A percentile compares a stretch with the other conserved stretches of the same genome.
phyloP scores from a whole-genome alignment of 805 yeast genomes.

The Candida boidinii region DNA sequence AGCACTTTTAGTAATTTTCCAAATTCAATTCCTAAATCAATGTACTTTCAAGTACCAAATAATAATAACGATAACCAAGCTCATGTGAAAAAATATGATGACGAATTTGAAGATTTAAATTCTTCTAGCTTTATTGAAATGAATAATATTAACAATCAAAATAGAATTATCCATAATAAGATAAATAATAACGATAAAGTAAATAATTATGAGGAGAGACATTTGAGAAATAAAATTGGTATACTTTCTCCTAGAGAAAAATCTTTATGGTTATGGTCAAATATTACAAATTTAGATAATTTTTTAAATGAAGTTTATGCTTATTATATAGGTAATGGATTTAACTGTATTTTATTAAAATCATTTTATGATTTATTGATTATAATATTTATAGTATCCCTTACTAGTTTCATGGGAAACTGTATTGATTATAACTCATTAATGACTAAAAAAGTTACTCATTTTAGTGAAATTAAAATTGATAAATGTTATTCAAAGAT shows the following conservation, averaged over 20 bases:
- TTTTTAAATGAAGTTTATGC: conserved; percentile 77
- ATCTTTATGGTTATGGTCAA: conserved; percentile 95
- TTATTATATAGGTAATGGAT: conserved; percentile 82
- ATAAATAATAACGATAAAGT: not conserved
- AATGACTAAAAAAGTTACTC: conserved; percentile 20
- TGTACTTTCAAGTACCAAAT: conserved; percentile 13
- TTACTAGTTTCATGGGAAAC: conserved; percentile 70
- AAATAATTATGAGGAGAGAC: conserved; percentile 12
- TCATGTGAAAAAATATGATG: conserved; percentile 7
- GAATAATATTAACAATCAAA: not conserved
- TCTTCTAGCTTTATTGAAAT: conserved; percentile 5
- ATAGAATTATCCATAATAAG: not conserved
- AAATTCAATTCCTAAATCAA: conserved; percentile 13
- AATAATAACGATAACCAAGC: conserved; percentile 9
- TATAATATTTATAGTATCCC: conserved; percentile 67
- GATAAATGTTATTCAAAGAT: conserved; percentile 39
- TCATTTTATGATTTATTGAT: conserved; percentile 63
- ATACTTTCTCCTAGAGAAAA: conserved; percentile 57
- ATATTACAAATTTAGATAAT: conserved; percentile 82
- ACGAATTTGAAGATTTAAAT: conserved; percentile 2
- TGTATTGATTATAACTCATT: conserved; percentile 58
- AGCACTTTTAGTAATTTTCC: conserved; percentile 17
- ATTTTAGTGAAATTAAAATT: conserved; percentile 34
- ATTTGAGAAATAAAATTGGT: conserved; percentile 24
- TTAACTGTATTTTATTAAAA: conserved; percentile 63